Base-by-base conservation (phyloP, 768 basidiomycete species). In the Boletus pseudopeckii region DNA sequence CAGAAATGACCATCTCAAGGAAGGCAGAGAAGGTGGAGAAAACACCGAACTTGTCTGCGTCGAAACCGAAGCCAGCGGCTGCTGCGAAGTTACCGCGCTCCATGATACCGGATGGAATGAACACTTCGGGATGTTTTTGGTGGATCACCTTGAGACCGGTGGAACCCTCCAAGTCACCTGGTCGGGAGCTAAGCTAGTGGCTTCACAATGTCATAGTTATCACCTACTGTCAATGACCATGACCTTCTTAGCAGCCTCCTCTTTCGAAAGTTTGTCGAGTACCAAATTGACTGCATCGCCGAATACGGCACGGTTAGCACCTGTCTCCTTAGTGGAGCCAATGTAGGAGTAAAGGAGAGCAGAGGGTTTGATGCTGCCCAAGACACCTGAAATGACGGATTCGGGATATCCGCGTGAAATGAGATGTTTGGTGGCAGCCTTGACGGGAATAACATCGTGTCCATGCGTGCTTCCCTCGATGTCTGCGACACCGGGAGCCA, bases 11-110 rank as follows among this genome's bases (percentile, higher is more conserved):
- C 92, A 93, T 93, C 79, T 94, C 92, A 53, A 92, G 77, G 79
- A 94, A 94, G 4, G 92, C 91, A 45, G 88, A 89, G 74, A 94
- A 94, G 5, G 92, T 93, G 24, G 90, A 90, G 75, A 91, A 91
- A 52, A 92, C 88, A 56, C 92, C 91, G 55, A 86, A 88, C 71
- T 91, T 92, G 63, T 91, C 80, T 22, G 79, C 69, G 36, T 84
- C 86, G 64, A 91, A 92, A 39, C 92, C 92, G 65, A 93, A 94
- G 13, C 92, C 91, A 22, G 90, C 88, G 7, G 90, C 89, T 1
- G 89, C 89, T 18, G 85, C 84, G 63, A 89, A 87, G 71, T 92
- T 92, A 50, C 88, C 83, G 32, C 89, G 80, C 70, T 90, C 89
- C 90, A 89, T 90, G 69, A 90, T 87, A 40, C 89, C 90, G n/a